Evolutionary conservation across 2,329 filamentous ascomycete genomes (phyloP).

Genomic region (Pseudogymnoascus verrucosus): DNA sequence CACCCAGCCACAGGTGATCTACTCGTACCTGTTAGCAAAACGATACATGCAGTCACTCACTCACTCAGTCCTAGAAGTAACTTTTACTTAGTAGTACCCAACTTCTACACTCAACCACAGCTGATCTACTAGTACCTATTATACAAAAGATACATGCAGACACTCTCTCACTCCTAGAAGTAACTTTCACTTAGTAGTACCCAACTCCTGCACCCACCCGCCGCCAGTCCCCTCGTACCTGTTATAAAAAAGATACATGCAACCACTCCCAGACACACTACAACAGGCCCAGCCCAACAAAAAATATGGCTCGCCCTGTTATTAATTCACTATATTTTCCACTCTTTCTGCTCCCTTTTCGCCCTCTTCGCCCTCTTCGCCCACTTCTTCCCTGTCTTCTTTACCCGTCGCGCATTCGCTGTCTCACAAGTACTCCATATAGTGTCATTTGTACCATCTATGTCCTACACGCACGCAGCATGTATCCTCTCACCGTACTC

Average conservation of each 20-base stretch:
- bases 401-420: background rate
- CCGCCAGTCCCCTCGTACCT: background rate
- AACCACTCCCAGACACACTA: no score
- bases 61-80: background rate
- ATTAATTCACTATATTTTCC: background rate
- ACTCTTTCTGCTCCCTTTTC: no score
- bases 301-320: background rate
- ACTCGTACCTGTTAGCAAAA: background rate
- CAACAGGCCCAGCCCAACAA: background rate
- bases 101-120: background rate
- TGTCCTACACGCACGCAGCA: background rate
- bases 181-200: background rate
- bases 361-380: background rate
- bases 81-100: background rate
- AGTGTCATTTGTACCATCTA: background rate
- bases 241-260: no score
- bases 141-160: background rate
- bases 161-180: background rate
- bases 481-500: background rate
- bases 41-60: background rate
- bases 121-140: background rate
- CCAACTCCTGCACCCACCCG: background rate
- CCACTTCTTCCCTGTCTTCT: background rate
- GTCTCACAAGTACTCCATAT: background rate
- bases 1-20: background rate